phyloP scores from a whole-genome alignment of 805 yeast genomes.

The Soucietia sequanensis region DNA sequence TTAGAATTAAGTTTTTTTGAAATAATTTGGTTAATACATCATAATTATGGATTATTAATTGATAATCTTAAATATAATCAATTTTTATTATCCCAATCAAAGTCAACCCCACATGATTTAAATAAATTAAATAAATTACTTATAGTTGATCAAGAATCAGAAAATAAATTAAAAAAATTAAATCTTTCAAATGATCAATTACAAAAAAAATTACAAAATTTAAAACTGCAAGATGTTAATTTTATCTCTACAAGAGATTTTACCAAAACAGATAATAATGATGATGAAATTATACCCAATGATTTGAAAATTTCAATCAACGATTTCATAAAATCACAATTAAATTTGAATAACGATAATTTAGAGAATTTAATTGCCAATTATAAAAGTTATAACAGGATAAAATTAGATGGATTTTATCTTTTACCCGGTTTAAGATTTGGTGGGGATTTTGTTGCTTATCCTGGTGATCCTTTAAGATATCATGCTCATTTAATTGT shows the following conservation, averaged over 20 bases:
- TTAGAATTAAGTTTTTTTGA: slow-evolving; percentile 73
- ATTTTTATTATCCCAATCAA: background rate
- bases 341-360: too few species aligned
- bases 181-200: slow-evolving; percentile 4
- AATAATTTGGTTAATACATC: slow-evolving; percentile 57
- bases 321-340: too few species aligned
- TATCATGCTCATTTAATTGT: slow-evolving; percentile 87
- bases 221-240: background rate
- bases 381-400: slow-evolving; percentile 29
- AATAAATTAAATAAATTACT: background rate
- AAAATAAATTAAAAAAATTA: background rate
- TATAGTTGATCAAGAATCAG: too few species aligned
- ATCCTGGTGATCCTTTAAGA: slow-evolving; percentile 92
- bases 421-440: slow-evolving; percentile 85
- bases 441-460: slow-evolving; percentile 86
- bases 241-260: background rate
- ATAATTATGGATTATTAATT: slow-evolving; percentile 42
- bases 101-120: background rate
- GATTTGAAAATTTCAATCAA: background rate
- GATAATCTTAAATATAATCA: slow-evolving; percentile 32
- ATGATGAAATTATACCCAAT: background rate
- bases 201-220: background rate
- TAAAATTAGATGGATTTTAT: slow-evolving; percentile 48
- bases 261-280: background rate
- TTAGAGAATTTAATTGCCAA: slow-evolving; percentile 1